A percentile compares a stretch with the other conserved stretches of the same genome.
These are phyloP conservation scores for Termitomyces sp. DNA, from an alignment of 768 basidiomycete species.

Conservation along the genomic window DNA sequence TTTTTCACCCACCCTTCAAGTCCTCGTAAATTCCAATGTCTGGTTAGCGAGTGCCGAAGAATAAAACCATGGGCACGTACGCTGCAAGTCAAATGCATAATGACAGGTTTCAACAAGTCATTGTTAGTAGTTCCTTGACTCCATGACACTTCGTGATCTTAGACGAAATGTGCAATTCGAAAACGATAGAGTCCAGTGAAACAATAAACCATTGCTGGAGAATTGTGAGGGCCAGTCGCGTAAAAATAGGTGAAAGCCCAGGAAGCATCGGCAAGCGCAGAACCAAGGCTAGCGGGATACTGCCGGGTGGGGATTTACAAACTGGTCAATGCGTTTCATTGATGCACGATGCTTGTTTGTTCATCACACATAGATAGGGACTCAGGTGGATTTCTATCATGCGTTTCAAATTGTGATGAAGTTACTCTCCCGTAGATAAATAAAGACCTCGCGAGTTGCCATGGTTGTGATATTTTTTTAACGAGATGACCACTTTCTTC, in stretches of 20 bases:
- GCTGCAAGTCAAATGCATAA: slow-evolving; percentile 6
- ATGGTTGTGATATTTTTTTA: not conserved
- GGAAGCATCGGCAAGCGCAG: too few relatives aligned
- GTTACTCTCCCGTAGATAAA: not conserved
- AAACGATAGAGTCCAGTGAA: not conserved
- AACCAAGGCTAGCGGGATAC: too few relatives aligned
- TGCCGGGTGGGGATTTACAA: not conserved
- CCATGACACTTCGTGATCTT: too few relatives aligned
- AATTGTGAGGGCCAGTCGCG: not conserved
- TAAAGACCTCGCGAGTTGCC: not conserved
- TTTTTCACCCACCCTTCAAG: slow-evolving; percentile 33
- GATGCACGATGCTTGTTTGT: not conserved
- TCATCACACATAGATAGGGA: not conserved
- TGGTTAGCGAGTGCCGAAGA: not conserved
- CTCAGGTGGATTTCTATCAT: not conserved
- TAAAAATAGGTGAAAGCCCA: not conserved
- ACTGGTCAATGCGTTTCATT: not conserved
- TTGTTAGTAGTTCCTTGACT: too few relatives aligned
- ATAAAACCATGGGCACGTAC: not conserved
- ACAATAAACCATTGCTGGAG: not conserved
- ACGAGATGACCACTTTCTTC: not conserved
- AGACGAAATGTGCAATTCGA: too few relatives aligned
- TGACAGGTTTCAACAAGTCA: too few relatives aligned
- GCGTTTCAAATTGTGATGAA: not conserved
- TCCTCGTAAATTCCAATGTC: slow-evolving; percentile 27